Base-by-base conservation (phyloP, 768 basidiomycete genomes). In the Termitomyces sp. region DNA sequence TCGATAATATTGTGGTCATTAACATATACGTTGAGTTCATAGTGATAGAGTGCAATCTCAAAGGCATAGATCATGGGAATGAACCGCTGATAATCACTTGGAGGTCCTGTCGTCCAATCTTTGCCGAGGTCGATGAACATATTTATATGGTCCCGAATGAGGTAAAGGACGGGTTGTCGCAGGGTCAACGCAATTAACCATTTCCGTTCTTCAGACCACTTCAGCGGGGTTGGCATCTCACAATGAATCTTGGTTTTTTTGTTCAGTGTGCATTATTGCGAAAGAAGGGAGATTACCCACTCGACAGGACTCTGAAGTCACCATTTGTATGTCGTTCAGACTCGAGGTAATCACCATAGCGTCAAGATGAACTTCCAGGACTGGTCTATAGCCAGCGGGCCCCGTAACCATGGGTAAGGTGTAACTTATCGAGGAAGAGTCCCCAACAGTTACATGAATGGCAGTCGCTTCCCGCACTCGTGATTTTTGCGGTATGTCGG, bases 1-100 rank as follows among this genome's bases (percentile, higher is more conserved):
- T 97, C 93, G 50, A 98, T 91, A 67, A 98, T 93, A 67, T 98
- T 98, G 67, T 94, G 93, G 71, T 98, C 96, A 67, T 98, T 98
- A 52, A 91, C 85, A 67, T 92, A 95, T 26, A 91, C 69, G 64
- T 89, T 88, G 50, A 96, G 68, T 58, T 84, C 81, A 71, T 86
- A 95, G 65, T 93, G 85, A 67, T 86, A 79, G 58, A 98, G 71
- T 56, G 85, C 79, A 48, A 97, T 62, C 49, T 88, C 78, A 62
- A 95, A 72, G 16, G 71, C 70, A 71, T 98, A 98, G 7, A 85
- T 67, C 70, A 83, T 93, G 0, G 96, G 95, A 22, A 94, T 79
- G 70, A 95, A 98, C 46, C 86, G 87, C 60, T 87, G 77, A 68
- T 87, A 91, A 67, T 93, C 88, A 34, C 81, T 84, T 0, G 88